These are phyloP conservation scores for Infundibulicybe gibba DNA, from an alignment of 768 basidiomycete genomes.

Conservation along the genomic window DNA sequence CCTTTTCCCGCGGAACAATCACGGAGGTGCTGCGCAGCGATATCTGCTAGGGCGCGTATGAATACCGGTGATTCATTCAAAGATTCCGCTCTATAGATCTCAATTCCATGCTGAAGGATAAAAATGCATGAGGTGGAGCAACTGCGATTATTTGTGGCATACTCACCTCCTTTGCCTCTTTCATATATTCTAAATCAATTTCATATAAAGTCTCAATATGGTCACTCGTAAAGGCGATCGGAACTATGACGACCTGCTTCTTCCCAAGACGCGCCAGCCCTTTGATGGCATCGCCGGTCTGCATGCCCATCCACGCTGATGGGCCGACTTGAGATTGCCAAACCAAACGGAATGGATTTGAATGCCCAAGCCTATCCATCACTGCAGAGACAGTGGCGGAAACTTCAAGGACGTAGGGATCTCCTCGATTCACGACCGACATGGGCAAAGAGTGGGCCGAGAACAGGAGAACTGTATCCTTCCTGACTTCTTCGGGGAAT, in stretches of 20 bases:
- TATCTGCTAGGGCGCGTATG: constrained; percentile 91
- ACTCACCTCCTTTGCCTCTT: constrained; percentile 83
- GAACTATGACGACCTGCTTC: constrained; percentile 80
- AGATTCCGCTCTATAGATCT: constrained; percentile 84
- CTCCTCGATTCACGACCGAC: constrained; percentile 98
- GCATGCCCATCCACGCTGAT: constrained; percentile 97
- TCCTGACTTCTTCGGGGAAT: constrained; percentile 68
- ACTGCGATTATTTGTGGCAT: constrained; percentile 11
- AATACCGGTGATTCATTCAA: constrained; percentile 96
- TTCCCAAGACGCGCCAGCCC: constrained; percentile 73
- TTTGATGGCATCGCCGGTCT: constrained; percentile 89
- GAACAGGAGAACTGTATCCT: constrained; percentile 82
- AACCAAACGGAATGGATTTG: constrained; percentile 87
- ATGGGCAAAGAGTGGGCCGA: constrained; percentile 98
- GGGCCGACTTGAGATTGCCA: constrained; percentile 99
- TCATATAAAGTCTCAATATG: constrained; percentile 99
- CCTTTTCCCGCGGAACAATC: constrained; percentile 57
- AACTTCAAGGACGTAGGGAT: constrained; percentile 95
- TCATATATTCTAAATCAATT: constrained; percentile 89
- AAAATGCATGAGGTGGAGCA: constrained; percentile 10
- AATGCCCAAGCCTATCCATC: constrained; percentile 79
- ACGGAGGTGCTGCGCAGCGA: constrained; percentile 75
- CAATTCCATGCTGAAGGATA: constrained; percentile 76
- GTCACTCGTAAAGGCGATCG: constrained; percentile 98
- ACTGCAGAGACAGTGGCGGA: constrained; percentile 91